phyloP scores from a whole-genome alignment of 2,329 filamentous ascomycete genomes.

The Cladosporium cucumerinum region DNA sequence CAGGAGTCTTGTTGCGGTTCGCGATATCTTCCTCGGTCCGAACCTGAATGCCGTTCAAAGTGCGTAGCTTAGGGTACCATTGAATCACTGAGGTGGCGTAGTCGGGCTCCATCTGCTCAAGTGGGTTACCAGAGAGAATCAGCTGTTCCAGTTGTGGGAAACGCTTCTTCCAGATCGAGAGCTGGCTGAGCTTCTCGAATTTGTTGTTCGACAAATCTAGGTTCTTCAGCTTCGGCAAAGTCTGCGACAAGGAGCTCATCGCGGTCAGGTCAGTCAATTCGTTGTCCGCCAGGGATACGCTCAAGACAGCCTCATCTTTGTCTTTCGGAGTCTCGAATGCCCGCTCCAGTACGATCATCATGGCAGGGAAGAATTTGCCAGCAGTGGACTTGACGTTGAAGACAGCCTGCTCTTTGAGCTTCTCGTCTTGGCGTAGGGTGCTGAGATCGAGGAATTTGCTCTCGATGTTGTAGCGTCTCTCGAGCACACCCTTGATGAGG shows the following conservation, averaged over 20 bases:
- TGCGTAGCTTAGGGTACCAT: constrained; percentile 79
- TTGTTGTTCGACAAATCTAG: constrained; percentile 85
- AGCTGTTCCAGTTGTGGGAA: constrained; percentile 79
- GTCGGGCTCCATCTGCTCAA: constrained; percentile 48
- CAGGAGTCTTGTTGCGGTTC: constrained; percentile 51
- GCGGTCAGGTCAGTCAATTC: constrained; percentile 67
- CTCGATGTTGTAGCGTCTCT: constrained; percentile 66
- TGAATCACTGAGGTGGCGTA: constrained; percentile 67
- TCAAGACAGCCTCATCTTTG: constrained; percentile 74
- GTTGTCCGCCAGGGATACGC: constrained; percentile 79
- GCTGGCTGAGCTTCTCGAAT: constrained; percentile 62
- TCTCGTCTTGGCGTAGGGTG: constrained; percentile 67
- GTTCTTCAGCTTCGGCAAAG: constrained; percentile 81
- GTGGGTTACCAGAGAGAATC: constrained; percentile 72
- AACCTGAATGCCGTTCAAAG: constrained; percentile 71
- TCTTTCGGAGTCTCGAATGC: constrained; percentile 69
- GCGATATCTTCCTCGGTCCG: constrained; percentile 69
- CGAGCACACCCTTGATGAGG: constrained; percentile 68
- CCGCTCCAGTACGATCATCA: constrained; percentile 81
- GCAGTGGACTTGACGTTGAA: constrained; percentile 68
- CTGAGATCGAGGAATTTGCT: constrained; percentile 80
- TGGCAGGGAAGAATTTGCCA: constrained; percentile 84
- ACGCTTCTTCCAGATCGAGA: constrained; percentile 75
- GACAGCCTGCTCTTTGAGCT: constrained; percentile 70
- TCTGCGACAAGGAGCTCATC: constrained; percentile 71